Evolutionary conservation across 257 asterid species (phyloP).

Genomic region (Ilex aquifolium): DNA sequence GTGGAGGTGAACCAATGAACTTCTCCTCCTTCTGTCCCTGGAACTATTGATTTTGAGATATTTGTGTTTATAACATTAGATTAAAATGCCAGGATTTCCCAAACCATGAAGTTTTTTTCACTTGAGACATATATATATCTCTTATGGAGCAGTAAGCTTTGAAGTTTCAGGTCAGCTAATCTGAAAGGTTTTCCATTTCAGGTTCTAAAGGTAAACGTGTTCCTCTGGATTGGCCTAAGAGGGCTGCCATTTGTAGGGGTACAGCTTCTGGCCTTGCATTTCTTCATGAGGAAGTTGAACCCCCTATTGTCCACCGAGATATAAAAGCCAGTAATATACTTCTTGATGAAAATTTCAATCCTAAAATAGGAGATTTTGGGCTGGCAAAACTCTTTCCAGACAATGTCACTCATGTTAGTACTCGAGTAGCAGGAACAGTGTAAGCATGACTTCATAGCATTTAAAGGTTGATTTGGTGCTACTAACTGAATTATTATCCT

Average conservation of each 20-base stretch:
- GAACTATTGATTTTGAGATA: too few species aligned
- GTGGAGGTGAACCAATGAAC: too few species aligned
- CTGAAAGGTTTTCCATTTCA: slow-evolving; percentile 11
- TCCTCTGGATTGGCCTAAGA: slow-evolving; percentile 57
- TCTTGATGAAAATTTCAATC: slow-evolving; percentile 51
- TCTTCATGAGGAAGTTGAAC: slow-evolving; percentile 79
- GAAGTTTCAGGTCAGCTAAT: not conserved
- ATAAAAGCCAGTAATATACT: slow-evolving; percentile 89
- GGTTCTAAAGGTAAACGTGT: slow-evolving; percentile 38
- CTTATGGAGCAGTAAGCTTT: too few species aligned
- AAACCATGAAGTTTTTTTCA: too few species aligned
- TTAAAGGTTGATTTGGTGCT: not conserved
- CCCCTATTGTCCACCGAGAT: slow-evolving; percentile 77
- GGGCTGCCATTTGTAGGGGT: slow-evolving; percentile 67
- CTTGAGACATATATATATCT: too few species aligned
- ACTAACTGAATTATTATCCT: too few species aligned
- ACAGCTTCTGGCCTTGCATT: slow-evolving; percentile 77
- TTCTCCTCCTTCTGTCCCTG: too few species aligned
- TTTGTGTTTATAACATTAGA: too few species aligned
- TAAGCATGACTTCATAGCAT: slow-evolving; percentile 28
- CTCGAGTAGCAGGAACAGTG: slow-evolving; percentile 93
- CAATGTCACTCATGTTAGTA: slow-evolving; percentile 81
- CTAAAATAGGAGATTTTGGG: slow-evolving; percentile 84
- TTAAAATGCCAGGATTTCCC: too few species aligned
- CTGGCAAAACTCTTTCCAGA: slow-evolving; percentile 88